A percentile compares a stretch with the other conserved stretches of the same genome.
Conservation (phyloP, 2,329 filamentous ascomycete genomes). For the Venturia nashicola region DNA sequence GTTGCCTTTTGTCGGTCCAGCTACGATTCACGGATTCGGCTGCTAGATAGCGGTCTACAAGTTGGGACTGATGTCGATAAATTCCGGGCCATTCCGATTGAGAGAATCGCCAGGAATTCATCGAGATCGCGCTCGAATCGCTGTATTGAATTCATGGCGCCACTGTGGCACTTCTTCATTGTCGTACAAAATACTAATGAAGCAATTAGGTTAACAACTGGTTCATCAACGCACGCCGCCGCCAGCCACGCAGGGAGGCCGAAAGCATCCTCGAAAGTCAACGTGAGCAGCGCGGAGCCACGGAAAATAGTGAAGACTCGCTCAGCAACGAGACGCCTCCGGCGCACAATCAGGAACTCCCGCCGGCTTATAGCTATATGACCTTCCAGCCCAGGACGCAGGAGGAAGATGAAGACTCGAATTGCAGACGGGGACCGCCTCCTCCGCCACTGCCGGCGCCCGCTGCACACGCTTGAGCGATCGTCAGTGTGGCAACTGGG, state of each 20-base stretch:
- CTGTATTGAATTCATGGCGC: background rate
- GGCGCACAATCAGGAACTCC: background rate
- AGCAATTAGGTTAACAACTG: constrained; percentile 53
- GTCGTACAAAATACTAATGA: background rate
- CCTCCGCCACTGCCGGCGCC: background rate
- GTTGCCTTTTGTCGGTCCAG: background rate
- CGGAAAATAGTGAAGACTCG: constrained; percentile 3
- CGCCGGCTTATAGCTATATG: background rate
- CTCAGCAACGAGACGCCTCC: background rate
- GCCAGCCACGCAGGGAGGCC: constrained; percentile 46
- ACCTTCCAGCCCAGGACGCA: background rate
- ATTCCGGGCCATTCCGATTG: background rate
- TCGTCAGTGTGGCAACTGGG: too few species aligned
- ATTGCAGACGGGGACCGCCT: background rate
- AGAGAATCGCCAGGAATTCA: background rate
- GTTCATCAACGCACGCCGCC: constrained; percentile 67
- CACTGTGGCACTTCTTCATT: background rate
- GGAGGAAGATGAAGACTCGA: background rate
- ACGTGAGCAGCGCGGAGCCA: background rate
- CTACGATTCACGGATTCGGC: background rate
- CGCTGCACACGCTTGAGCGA: too few species aligned
- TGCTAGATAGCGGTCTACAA: background rate
- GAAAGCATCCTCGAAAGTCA: background rate
- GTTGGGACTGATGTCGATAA: background rate
- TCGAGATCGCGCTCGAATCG: background rate